Conservation (phyloP, 768 basidiomycete species). For the Mycena chlorophos region DNA sequence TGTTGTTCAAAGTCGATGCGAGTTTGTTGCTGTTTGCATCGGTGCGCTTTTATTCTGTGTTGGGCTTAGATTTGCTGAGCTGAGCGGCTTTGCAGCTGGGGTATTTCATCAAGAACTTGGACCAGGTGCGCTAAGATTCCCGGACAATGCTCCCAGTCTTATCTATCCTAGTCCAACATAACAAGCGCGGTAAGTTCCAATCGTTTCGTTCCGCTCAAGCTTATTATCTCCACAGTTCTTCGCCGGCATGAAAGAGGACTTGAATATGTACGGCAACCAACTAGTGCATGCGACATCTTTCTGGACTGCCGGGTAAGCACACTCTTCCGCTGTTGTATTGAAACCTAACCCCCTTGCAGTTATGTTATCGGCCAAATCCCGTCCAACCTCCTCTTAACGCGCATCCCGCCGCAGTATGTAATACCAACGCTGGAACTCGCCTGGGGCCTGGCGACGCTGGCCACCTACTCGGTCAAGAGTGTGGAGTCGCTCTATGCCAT, state of each 20-base stretch:
- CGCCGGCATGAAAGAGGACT: conserved; percentile 22
- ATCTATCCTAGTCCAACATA: conserved; percentile 11
- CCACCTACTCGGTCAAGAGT: conserved; percentile 19
- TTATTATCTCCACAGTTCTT: conserved; percentile 11
- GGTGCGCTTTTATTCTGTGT: not conserved
- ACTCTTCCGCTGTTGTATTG: not conserved
- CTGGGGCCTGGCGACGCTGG: conserved; percentile 22
- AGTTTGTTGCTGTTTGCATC: conserved; percentile 23
- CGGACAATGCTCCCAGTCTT: not conserved
- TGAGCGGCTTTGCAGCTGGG: conserved; percentile 9
- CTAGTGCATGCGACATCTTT: conserved; percentile 20
- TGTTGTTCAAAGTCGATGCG: conserved; percentile 24
- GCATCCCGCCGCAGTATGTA: conserved; percentile 20
- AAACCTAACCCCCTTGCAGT: not conserved
- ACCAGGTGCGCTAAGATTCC: conserved; percentile 13
- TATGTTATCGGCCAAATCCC: conserved; percentile 24
- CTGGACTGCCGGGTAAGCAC: conserved; percentile 19
- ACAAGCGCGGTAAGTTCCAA: conserved; percentile 12
- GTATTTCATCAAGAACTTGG: conserved; percentile 25
- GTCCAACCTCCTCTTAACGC: conserved; percentile 22
- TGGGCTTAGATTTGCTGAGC: not conserved
- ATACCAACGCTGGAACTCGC: conserved; percentile 23
- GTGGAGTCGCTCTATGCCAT: conserved; percentile 17
- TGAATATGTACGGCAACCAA: conserved; percentile 21
- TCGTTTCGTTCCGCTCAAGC: not conserved